Evolutionary conservation across 1,284 basidiomycete species (phyloP), one percentile per base, ranked within the genome.

Genomic region (Sporisorium exsertum): DNA sequence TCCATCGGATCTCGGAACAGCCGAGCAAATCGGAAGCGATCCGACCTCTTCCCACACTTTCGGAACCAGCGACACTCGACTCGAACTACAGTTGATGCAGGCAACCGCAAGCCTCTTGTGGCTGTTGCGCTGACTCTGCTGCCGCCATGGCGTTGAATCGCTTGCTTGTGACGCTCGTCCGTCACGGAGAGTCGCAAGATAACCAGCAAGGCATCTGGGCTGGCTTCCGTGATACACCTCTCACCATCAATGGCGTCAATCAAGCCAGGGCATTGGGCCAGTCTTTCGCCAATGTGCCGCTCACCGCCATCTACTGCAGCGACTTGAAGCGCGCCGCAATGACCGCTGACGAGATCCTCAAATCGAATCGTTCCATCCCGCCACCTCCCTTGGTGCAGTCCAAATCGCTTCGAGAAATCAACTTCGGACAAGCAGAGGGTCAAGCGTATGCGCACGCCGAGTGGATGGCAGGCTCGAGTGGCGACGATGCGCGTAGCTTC

Each of bases 161-260:
- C 5, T 45, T 81, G 24, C 66, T 72, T 13, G 70, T 81, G 43
- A 77, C 78, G 42, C 71, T 81, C 26, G 73, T 81, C 33, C 68
- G 79, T 46, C 79, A 81, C 53, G 79, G 77, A 46, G 70, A 80
- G 54, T 58, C 65, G 80, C 69, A 75, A 56, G 86, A 87, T 75
- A 88, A 87, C 62, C 79, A 87, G 49, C 86, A 84, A 58, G 74
- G 86, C 6, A 76, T 87, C 27, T 95, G 93, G 93, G 93, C 93
- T 27, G 94, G 94, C 12, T 93, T 92, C 89, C 89, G 89, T 67
- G 93, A 96, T 86, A 90, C 94, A 2, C 90, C 92, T 0, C 88
- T 95, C 5, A 92, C 92, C 18, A 91, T 91, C 76, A 92, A 94
- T 85, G 94, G 94, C 92, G 81, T 85, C 88, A 86, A 94, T 92